Evolutionary conservation across 176 grass and related monocot genomes (phyloP).

Genomic region (Melocanna baccifera): DNA sequence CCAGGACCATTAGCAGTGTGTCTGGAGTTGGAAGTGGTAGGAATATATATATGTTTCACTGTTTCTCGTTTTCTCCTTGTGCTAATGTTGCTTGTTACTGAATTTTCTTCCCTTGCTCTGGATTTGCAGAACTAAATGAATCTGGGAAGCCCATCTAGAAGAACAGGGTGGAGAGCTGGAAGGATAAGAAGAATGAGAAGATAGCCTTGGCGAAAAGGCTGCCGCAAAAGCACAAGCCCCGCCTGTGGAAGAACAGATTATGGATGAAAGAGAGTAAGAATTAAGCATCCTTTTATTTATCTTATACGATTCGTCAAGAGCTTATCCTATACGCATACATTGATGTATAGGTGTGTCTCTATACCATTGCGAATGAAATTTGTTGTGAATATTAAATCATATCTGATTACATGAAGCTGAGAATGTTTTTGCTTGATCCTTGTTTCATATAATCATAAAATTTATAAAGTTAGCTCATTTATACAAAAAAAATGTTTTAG

Average conservation of each 20-base stretch:
- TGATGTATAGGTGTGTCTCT: background rate
- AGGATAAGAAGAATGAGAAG: conserved; percentile 92
- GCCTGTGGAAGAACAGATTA: conserved; percentile 71
- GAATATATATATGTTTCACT: background rate
- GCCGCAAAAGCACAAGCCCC: conserved; percentile 59
- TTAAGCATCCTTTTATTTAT: background rate
- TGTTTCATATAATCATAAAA: background rate
- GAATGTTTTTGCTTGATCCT: background rate
- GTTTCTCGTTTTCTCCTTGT: background rate
- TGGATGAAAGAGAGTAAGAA: conserved; percentile 91
- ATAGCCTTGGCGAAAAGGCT: conserved; percentile 66
- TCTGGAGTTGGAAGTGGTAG: conserved; percentile 81
- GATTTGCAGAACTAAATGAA: conserved; percentile 74
- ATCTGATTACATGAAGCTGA: background rate
- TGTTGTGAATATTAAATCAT: background rate
- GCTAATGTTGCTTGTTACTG: background rate
- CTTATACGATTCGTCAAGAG: background rate
- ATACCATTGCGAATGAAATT: conserved; percentile 11
- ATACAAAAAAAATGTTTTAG: background rate
- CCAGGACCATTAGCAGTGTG: conserved; percentile 69
- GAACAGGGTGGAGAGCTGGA: conserved; percentile 96
- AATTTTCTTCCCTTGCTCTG: conserved; percentile 13
- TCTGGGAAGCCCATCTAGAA: conserved; percentile 97
- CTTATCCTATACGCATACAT: background rate
- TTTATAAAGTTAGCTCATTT: background rate